Percentiles rank a stretch among this genome's conserved stretches.
Evolutionary conservation across 2,329 filamentous ascomycete genomes (phyloP).

Genomic region (Apiospora malaysiana): DNA sequence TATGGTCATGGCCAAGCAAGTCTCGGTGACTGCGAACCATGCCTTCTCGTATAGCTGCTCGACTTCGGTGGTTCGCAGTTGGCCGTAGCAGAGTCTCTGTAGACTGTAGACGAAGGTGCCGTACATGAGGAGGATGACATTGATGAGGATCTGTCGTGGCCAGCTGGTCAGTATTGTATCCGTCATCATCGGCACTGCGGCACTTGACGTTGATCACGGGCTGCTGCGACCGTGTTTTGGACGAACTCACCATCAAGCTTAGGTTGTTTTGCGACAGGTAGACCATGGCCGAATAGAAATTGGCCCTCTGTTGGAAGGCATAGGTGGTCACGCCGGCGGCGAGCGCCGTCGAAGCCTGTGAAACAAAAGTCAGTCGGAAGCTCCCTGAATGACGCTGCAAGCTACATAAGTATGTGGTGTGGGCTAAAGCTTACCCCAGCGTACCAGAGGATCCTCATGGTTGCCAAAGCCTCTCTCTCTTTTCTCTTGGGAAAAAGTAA

Average conservation of each 20-base stretch:
- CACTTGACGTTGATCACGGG: neutral
- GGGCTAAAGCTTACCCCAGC: slow-evolving; percentile 56
- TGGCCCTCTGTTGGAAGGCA: slow-evolving; percentile 92
- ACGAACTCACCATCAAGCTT: slow-evolving; percentile 77
- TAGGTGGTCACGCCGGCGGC: slow-evolving; percentile 85
- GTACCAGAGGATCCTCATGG: slow-evolving; percentile 66
- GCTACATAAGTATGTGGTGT: slow-evolving; percentile 2
- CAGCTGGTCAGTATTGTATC: slow-evolving; percentile 8
- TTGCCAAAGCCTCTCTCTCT: slow-evolving; percentile 35
- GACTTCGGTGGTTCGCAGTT: slow-evolving; percentile 89
- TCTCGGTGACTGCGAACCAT: slow-evolving; percentile 98
- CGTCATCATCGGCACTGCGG: neutral
- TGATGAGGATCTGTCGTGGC: slow-evolving; percentile 76
- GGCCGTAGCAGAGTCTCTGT: slow-evolving; percentile 89
- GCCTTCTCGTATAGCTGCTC: slow-evolving; percentile 97
- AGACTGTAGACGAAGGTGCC: slow-evolving; percentile 83
- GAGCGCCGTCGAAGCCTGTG: slow-evolving; percentile 79
- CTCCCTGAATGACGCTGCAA: slow-evolving; percentile 17
- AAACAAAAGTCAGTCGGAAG: slow-evolving; percentile 27
- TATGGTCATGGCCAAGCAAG: slow-evolving; percentile 96
- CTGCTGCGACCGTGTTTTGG: neutral
- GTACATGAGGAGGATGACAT: slow-evolving; percentile 83
- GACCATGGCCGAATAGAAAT: slow-evolving; percentile 98
- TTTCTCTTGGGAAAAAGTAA: neutral
- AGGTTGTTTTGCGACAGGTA: slow-evolving; percentile 97